These are phyloP conservation scores for Platanthera guangdongensis DNA, from an alignment of 106 monocot species.

Conservation along the genomic window DNA sequence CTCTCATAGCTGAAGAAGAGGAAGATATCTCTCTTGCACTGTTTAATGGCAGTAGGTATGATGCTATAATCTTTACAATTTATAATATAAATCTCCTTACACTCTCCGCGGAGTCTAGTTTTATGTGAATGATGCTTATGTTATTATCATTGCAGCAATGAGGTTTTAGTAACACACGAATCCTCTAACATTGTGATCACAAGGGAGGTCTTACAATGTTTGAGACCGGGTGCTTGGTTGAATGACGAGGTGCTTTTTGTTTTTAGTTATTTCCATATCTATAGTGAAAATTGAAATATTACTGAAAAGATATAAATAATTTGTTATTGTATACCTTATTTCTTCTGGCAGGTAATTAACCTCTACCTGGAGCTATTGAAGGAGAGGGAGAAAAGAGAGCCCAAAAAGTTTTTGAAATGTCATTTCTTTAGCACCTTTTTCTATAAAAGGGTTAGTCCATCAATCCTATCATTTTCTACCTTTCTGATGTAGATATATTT, in stretches of 20 bases:
- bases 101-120: not conserved
- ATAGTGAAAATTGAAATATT: not conserved
- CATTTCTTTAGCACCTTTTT: constrained; percentile 95
- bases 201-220: constrained; percentile 71
- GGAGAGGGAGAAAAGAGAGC: constrained; percentile 76
- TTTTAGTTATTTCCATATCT: not conserved
- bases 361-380: constrained; percentile 76
- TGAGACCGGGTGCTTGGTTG: constrained; percentile 69
- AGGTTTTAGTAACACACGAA: constrained; percentile 56
- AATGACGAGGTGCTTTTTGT: constrained; percentile 81
- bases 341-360: constrained; percentile 70
- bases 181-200: constrained; percentile 80
- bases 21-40: constrained; percentile 36
- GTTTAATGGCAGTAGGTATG: constrained; percentile 40
- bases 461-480: not conserved
- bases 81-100: not conserved
- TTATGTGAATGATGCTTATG: not conserved
- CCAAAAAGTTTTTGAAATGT: constrained; percentile 62
- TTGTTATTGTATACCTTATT: not conserved
- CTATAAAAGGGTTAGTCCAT: constrained; percentile 64
- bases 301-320: not conserved
- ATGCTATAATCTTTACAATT: not conserved
- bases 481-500: not conserved
- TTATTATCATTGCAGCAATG: constrained; percentile 22
- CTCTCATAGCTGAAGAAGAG: constrained; percentile 70